These are phyloP conservation scores for Teunomyces lycoperdinae DNA, from an alignment of 805 yeast genomes.

Conservation along the genomic window DNA sequence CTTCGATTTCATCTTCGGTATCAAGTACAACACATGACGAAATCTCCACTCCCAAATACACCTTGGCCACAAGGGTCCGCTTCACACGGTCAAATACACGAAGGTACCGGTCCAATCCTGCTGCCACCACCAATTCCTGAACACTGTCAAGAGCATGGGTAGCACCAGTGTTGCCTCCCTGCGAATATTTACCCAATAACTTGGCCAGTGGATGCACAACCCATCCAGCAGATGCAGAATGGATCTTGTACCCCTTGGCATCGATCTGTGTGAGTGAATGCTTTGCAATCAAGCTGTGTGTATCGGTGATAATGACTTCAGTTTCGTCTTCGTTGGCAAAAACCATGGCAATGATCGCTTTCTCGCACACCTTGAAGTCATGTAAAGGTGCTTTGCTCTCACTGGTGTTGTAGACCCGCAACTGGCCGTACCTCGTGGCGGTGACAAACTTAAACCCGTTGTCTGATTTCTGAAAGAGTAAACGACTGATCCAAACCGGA, in stretches of 20 bases:
- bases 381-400: slow-evolving; percentile 66
- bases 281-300: slow-evolving; percentile 61
- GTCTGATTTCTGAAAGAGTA: slow-evolving; percentile 43
- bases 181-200: slow-evolving; percentile 59
- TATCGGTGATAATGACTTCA: slow-evolving; percentile 65
- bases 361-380: slow-evolving; percentile 53
- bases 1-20: slow-evolving; percentile 39
- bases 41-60: slow-evolving; percentile 73
- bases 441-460: slow-evolving; percentile 54
- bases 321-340: slow-evolving; percentile 32
- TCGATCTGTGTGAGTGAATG: slow-evolving; percentile 40
- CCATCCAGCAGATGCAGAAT: slow-evolving; percentile 47
- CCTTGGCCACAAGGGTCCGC: slow-evolving; percentile 64
- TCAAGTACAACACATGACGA: slow-evolving; percentile 51
- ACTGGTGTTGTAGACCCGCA: slow-evolving; percentile 68
- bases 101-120: slow-evolving; percentile 85
- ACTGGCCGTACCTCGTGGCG: slow-evolving; percentile 71
- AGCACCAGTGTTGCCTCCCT: slow-evolving; percentile 58
- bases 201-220: slow-evolving; percentile 46
- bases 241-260: slow-evolving; percentile 31
- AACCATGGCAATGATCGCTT: slow-evolving; percentile 47
- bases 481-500: slow-evolving; percentile 73
- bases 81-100: slow-evolving; percentile 67
- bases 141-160: slow-evolving; percentile 61
- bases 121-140: slow-evolving; percentile 57